Evolutionary conservation across 257 asterid species (phyloP).

Genomic region (Cruciata laevipes): DNA sequence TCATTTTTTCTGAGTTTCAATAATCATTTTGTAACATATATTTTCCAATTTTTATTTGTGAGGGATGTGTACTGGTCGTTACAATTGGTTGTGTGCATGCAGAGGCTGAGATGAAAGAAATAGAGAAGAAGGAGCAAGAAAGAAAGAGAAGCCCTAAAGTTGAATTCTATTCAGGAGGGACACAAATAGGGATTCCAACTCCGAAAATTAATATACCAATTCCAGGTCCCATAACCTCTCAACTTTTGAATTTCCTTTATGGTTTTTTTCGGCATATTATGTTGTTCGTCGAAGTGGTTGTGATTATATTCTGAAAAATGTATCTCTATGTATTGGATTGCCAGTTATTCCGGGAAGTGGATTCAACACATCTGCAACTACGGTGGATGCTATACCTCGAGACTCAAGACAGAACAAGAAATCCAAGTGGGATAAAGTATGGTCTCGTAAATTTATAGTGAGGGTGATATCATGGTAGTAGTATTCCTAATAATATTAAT

Average conservation of each 20-base stretch:
- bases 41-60: neutral
- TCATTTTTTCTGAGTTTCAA: neutral
- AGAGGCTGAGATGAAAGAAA: slow-evolving; percentile 81
- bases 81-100: slow-evolving; percentile 5
- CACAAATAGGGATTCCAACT: slow-evolving; percentile 65
- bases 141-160: slow-evolving; percentile 72
- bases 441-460: slow-evolving; percentile 8
- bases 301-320: slow-evolving; percentile 3
- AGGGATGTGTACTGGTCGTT: neutral
- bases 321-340: neutral
- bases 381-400: slow-evolving; percentile 43
- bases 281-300: neutral
- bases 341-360: slow-evolving; percentile 17
- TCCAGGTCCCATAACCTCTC: slow-evolving; percentile 40
- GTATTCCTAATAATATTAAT: slow-evolving; percentile 12
- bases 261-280: neutral
- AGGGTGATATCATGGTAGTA: slow-evolving; percentile 8
- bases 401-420: slow-evolving; percentile 88
- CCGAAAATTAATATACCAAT: slow-evolving; percentile 56
- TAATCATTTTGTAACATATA: no score
- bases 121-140: slow-evolving; percentile 89
- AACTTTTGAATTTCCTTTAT: slow-evolving; percentile 2
- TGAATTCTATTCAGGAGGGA: slow-evolving; percentile 77
- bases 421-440: slow-evolving; percentile 99
- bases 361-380: slow-evolving; percentile 25